phyloP scores from a whole-genome alignment of 371 early-diverging fungal genomes.

The Rhizopus delemar region DNA sequence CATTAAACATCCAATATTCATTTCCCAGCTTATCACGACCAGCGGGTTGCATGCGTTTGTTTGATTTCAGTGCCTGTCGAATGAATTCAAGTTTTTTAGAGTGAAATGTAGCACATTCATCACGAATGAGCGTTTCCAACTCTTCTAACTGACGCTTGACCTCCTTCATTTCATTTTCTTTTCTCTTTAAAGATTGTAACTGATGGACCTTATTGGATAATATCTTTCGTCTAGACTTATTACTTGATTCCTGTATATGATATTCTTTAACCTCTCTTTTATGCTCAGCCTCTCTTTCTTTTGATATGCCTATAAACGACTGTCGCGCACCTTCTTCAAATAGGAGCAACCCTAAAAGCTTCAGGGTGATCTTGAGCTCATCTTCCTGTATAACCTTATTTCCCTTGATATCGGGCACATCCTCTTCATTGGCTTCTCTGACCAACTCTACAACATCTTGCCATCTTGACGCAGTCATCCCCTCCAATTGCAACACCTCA shows the following conservation, averaged over 20 bases:
- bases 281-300: conserved; percentile 19
- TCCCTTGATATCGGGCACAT: conserved; percentile 7
- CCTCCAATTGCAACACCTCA: conserved; percentile 21
- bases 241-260: conserved; percentile 17
- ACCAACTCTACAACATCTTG: conserved; percentile 31
- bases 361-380: conserved; percentile 24
- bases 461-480: conserved; percentile 36
- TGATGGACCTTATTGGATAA: conserved; percentile 20
- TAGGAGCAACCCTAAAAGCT: conserved; percentile 29
- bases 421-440: conserved; percentile 14
- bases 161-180: conserved; percentile 11
- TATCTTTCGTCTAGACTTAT: conserved; percentile 15
- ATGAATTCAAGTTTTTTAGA: conserved; percentile 15
- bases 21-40: conserved; percentile 35
- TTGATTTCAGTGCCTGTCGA: conserved; percentile 11
- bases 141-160: conserved; percentile 20
- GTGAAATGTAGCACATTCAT: conserved; percentile 24
- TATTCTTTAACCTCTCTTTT: conserved; percentile 20
- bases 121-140: conserved; percentile 25
- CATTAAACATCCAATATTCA: conserved; percentile 46
- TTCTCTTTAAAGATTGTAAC: conserved; percentile 14
- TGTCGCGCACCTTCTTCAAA: conserved; percentile 21
- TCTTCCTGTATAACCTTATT: conserved; percentile 1
- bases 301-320: conserved; percentile 10
- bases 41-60: conserved; percentile 23